Base-by-base conservation (phyloP, 2,329 filamentous ascomycete species). In the Teratosphaeria epicoccoides region DNA sequence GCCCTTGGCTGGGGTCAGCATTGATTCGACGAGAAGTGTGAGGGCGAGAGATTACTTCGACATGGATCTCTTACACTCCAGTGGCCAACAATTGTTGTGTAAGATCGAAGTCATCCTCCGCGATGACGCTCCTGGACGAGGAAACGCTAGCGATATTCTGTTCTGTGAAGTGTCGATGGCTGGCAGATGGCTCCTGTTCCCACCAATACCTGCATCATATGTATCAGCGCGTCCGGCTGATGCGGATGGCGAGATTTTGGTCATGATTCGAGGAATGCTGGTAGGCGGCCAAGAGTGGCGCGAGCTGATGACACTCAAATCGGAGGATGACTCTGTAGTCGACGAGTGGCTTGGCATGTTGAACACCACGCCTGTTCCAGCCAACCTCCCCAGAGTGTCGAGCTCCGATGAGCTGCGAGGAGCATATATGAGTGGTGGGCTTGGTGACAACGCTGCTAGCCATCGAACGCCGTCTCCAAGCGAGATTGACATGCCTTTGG, bases 41-140 rank as follows among this genome's bases (percentile, higher is more conserved):
- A 84, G 82, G 57, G 90, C 91, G 45, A 85, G 95, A 62, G 93
- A 98, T 67, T 82, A 85, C 59, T 98, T 98, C 66, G 85, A 86
- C 52, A 76, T 98, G 60, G 84, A 90, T 54, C 71, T 98, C 12
- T 77, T 80, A 48, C 93, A 98, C 68, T 95, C 91, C 1, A 95
- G 81, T 62, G 90, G 91, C 1, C 91, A 97, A 66, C 78, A 89
- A 54, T 77, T 98, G 44, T 88, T 88, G 61, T 96, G 93, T 65
- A 86, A 87, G 60, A 81, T 95, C 14, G 93, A 98, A 66, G 67
- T 98, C 25, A 77, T 97, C 12, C 79, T 91, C 57, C 82, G 93
- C 63, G 91, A 97, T 64, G 88, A 88, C 60, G 76, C 82, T 23
- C 75, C 78, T n/a, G 79, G 80, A 47, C 76, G 79, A 29, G 79